Conservation (phyloP, 257 asterid genomes). For the Nicotiana tomentosiformis region DNA sequence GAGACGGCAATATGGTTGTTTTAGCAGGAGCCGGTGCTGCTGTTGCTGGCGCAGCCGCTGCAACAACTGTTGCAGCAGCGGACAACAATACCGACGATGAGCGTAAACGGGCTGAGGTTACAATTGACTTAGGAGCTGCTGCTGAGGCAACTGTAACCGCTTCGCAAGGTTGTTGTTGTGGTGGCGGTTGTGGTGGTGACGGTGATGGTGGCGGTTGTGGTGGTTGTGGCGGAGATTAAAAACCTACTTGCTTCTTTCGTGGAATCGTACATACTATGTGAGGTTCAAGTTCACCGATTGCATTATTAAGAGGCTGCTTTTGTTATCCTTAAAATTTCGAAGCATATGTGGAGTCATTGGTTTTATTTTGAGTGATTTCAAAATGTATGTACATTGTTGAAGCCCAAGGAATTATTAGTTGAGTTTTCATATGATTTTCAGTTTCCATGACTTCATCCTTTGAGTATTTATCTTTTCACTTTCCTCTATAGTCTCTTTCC, state of each 20-base stretch:
- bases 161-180: constrained; percentile 2
- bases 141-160: background rate
- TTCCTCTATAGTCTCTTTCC: too few species aligned
- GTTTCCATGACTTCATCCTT: too few species aligned
- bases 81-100: background rate
- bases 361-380: too few species aligned
- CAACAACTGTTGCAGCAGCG: background rate
- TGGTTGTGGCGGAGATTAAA: background rate
- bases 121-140: background rate
- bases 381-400: too few species aligned
- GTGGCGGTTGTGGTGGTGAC: background rate
- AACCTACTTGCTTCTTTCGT: background rate
- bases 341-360: too few species aligned
- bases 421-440: too few species aligned
- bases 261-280: too few species aligned
- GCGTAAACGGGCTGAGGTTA: background rate
- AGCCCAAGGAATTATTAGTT: too few species aligned
- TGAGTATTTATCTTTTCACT: too few species aligned
- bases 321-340: too few species aligned
- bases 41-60: background rate
- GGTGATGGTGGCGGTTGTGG: background rate
- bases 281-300: too few species aligned
- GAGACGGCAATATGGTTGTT: background rate
- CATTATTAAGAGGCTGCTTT: too few species aligned
- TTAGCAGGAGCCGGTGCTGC: background rate